Evolutionary conservation across 371 early-diverging fungal genomes (phyloP), one percentile per base, ranked within the genome.

Genomic region (Zychaea mexicana): DNA sequence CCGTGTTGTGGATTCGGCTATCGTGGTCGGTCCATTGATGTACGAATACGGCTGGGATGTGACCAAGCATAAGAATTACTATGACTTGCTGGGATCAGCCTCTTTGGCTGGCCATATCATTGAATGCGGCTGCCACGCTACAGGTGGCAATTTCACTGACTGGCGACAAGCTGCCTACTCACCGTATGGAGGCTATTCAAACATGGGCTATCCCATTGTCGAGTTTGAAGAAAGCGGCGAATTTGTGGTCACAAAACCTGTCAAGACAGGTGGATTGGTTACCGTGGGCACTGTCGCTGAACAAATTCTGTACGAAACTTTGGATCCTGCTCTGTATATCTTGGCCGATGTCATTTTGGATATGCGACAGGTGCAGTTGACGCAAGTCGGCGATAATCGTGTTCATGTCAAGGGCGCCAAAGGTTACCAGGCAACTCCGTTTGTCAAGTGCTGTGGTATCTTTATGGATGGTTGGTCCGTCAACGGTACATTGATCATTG

Each of bases 121-220:
- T 60, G 91, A 91, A 72, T 91, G 91, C 53, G 91, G 91, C 1
- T 87, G 88, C 65, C 91, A 91, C 30, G 82, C 89, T 8, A 90
- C 90, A 0, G 91, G 91, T 24, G 91, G 91, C 24, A 91, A 91
- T 61, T 89, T 90, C 60, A 90, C 91, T 0, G 91, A 90, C 60
- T 91, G 90, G 90, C 67, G 76, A 24, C 70, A 84, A 13, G 80
- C 78, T 8, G 89, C 90, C 7, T 78, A 74, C 61, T 84, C 86
- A 3, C 69, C 74, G 10, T 66, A 81, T 57, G 86, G 87, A 21
- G 90, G 90, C 21, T 89, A 83, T 71, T 69, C 85, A 28, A 87
- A 88, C 68, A 88, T 89, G 85, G 91, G 91, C 2, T 68, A 68
- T 33, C 69, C 69, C 10, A 68, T 68, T 61, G 69, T 60, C 31